phyloP scores from a whole-genome alignment of 176 grass and related monocot genomes.

The Musa troglodytarum region DNA sequence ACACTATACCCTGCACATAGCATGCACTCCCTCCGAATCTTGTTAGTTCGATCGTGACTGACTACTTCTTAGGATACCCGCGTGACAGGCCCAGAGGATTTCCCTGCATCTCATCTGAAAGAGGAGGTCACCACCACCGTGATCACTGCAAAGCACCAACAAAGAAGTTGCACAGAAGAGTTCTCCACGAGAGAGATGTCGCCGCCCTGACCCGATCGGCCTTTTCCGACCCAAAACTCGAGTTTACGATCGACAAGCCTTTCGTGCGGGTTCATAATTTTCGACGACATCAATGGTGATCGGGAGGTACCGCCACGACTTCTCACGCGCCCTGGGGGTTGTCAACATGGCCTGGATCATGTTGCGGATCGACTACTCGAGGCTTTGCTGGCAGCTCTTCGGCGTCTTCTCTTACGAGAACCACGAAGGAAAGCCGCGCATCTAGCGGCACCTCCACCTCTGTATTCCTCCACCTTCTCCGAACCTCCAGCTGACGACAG shows the following conservation, averaged over 20 bases:
- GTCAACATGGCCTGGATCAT: slow-evolving; percentile 40
- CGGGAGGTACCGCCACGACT: slow-evolving; percentile 26
- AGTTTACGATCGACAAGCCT: background rate
- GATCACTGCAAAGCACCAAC: background rate
- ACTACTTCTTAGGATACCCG: background rate
- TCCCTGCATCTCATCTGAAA: too few relatives aligned
- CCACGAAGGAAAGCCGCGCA: slow-evolving; percentile 27
- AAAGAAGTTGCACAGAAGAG: too few relatives aligned
- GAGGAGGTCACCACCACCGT: slow-evolving; percentile 5
- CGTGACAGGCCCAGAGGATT: slow-evolving; percentile 1
- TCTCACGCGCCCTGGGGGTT: slow-evolving; percentile 16
- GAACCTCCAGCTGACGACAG: too few relatives aligned
- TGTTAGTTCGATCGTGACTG: background rate
- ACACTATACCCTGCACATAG: background rate
- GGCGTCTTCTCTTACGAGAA: slow-evolving; percentile 34
- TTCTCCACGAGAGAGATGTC: too few relatives aligned
- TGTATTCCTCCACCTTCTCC: background rate
- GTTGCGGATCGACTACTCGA: slow-evolving; percentile 33
- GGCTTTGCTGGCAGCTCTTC: slow-evolving; percentile 47
- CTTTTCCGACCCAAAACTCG: background rate
- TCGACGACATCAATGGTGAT: slow-evolving; percentile 27
- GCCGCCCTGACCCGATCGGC: too few relatives aligned
- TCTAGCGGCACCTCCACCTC: slow-evolving; percentile 20
- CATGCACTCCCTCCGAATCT: background rate
- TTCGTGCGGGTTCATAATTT: background rate